These are phyloP conservation scores for Scalesia atractyloides DNA, from an alignment of 129 eudicot genomes.

Conservation along the genomic window DNA sequence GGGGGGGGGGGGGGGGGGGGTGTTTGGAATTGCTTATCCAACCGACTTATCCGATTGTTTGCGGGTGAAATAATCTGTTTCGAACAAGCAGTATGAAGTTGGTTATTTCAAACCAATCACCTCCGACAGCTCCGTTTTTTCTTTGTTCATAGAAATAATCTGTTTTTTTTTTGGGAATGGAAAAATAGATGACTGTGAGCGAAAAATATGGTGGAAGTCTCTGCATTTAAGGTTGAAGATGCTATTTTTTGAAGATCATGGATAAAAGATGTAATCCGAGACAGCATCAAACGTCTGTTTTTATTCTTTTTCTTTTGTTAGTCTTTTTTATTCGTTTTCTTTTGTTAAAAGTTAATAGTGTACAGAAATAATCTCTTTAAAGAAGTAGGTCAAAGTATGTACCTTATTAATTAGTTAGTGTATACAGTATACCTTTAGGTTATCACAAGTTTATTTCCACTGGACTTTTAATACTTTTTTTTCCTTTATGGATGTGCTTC, in stretches of 20 bases:
- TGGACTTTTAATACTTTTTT: too few relatives aligned
- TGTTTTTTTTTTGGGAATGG: not conserved
- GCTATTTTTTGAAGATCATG: not conserved
- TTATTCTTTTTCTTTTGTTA: too few relatives aligned
- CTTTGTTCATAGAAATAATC: constrained; percentile 2
- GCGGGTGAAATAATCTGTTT: not conserved
- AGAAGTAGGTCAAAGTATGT: not conserved
- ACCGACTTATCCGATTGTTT: not conserved
- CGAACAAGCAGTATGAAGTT: not conserved
- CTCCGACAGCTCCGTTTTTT: not conserved
- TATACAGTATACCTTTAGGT: too few relatives aligned
- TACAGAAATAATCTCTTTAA: not conserved
- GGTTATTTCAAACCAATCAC: not conserved
- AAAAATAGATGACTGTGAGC: constrained; percentile 51
- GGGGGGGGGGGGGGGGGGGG: not conserved
- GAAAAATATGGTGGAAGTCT: constrained; percentile 79
- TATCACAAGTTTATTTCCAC: too few relatives aligned
- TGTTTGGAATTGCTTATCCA: not conserved
- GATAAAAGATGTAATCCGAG: not conserved
- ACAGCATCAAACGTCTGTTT: constrained; percentile 9
- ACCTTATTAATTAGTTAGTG: not conserved
- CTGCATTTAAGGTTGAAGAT: constrained; percentile 17
- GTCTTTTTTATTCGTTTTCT: too few relatives aligned
- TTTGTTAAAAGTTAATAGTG: not conserved
- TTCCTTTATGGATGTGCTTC: too few relatives aligned